These are phyloP conservation scores for Hirsutella minnesotensis DNA, from an alignment of 2,329 filamentous ascomycete genomes.

Conservation along the genomic window DNA sequence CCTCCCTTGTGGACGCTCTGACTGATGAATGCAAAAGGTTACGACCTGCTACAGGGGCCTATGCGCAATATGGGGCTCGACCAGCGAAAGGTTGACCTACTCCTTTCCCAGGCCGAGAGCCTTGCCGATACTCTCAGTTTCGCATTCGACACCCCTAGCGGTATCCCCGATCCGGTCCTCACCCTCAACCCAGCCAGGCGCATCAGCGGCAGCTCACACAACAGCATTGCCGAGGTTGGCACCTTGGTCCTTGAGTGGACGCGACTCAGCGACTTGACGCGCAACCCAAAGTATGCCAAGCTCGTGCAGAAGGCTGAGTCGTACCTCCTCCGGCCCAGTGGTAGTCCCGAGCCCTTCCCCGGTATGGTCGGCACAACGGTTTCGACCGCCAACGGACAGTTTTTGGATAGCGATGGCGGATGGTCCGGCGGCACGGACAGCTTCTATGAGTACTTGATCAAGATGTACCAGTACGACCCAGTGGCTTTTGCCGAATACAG, in stretches of 20 bases:
- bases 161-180: constrained; percentile 61
- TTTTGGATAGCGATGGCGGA: constrained; percentile 55
- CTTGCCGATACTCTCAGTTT: constrained; percentile 65
- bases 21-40: constrained; percentile 28
- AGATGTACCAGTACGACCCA: constrained; percentile 77
- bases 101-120: constrained; percentile 55
- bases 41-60: constrained; percentile 62
- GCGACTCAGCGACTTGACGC: constrained; percentile 63
- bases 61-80: constrained; percentile 35
- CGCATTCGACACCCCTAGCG: constrained; percentile 65
- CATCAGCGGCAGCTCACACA: constrained; percentile 40
- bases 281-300: constrained; percentile 51
- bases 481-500: constrained; percentile 50
- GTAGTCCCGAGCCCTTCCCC: constrained; percentile 57
- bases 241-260: constrained; percentile 79
- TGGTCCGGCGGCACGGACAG: constrained; percentile 71
- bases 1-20: not conserved
- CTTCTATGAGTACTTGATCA: constrained; percentile 84
- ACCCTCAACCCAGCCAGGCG: constrained; percentile 40
- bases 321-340: constrained; percentile 53
- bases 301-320: constrained; percentile 56
- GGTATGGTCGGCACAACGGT: constrained; percentile 63
- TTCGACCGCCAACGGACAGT: constrained; percentile 51
- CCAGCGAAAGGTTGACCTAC: constrained; percentile 35
- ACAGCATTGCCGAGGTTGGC: constrained; percentile 65